A percentile compares a stretch with the other conserved stretches of the same genome.
phyloP scores from a whole-genome alignment of 129 eudicot genomes.

The Rutidosis leptorrhynchoides region DNA sequence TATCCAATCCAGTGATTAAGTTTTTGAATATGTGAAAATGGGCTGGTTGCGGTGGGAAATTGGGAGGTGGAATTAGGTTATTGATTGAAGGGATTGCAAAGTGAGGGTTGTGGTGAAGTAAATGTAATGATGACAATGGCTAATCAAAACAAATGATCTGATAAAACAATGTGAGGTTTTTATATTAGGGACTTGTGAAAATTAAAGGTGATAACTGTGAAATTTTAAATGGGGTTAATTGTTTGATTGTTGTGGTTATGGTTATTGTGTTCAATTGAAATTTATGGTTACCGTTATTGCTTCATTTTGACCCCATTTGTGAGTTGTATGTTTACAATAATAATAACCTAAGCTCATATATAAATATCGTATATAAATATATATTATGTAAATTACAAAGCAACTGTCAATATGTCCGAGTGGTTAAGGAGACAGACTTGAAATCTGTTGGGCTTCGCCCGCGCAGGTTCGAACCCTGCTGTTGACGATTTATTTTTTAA shows the following conservation, averaged over 20 bases:
- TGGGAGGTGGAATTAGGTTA: constrained; percentile 30
- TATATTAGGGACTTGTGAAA: constrained; percentile 23
- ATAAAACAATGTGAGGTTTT: constrained; percentile 18
- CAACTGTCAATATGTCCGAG: constrained; percentile 98
- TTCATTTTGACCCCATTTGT: constrained; percentile 3
- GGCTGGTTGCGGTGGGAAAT: constrained; percentile 47
- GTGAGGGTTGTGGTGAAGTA: constrained; percentile 47
- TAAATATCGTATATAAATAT: neutral
- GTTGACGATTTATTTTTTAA: constrained; percentile 49
- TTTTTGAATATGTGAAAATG: constrained; percentile 86
- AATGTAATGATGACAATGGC: constrained; percentile 55
- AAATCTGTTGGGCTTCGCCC: constrained; percentile 99
- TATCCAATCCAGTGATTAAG: constrained; percentile 72
- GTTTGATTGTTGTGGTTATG: constrained; percentile 27
- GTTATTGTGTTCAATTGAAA: constrained; percentile 32
- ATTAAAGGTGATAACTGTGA: constrained; percentile 14
- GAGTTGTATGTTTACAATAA: constrained; percentile 13
- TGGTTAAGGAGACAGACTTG: constrained; percentile 99
- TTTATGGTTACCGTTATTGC: constrained; percentile 39
- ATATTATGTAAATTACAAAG: accelerated
- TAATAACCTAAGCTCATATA: neutral
- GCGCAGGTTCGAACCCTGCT: constrained; percentile 99
- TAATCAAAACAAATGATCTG: constrained; percentile 48
- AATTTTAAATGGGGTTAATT: constrained; percentile 24
- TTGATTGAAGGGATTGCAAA: constrained; percentile 64